These are phyloP conservation scores for Chaetoscypha palmicola DNA, from an alignment of 2,329 filamentous ascomycete genomes.

Conservation along the genomic window DNA sequence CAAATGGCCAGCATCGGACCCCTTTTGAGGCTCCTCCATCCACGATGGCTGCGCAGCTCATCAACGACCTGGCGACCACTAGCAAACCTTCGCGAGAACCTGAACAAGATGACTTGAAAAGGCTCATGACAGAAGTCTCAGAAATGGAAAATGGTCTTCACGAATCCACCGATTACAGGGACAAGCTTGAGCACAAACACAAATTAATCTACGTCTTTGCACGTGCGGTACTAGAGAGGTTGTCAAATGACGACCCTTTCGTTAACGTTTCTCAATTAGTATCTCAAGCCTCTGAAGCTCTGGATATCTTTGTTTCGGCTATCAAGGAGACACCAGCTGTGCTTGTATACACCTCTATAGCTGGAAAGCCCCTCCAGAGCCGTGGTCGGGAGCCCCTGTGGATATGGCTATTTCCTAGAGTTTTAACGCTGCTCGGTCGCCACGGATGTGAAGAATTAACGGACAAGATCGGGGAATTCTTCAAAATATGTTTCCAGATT, in stretches of 20 bases:
- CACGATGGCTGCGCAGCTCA: constrained; percentile 80
- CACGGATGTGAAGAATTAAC: constrained; percentile 41
- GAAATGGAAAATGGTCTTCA: constrained; percentile 53
- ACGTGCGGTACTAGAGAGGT: constrained; percentile 67
- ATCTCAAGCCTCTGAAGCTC: constrained; percentile 60
- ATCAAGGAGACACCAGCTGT: constrained; percentile 68
- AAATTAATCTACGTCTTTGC: constrained; percentile 80
- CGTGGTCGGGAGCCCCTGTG: constrained; percentile 56
- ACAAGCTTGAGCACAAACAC: constrained; percentile 70
- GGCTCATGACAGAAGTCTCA: constrained; percentile 53
- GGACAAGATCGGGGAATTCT: constrained; percentile 46
- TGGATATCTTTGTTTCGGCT: constrained; percentile 69
- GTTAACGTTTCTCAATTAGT: constrained; percentile 45
- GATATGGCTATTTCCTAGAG: constrained; percentile 55
- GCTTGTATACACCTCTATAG: constrained; percentile 42
- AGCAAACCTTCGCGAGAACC: constrained; percentile 54
- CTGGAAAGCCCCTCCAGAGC: constrained; percentile 38
- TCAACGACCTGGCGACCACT: constrained; percentile 67
- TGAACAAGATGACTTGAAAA: constrained; percentile 67
- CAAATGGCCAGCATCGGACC: constrained; percentile 13
- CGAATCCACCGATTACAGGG: constrained; percentile 44
- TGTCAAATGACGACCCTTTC: constrained; percentile 63
- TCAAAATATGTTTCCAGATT: constrained; percentile 42
- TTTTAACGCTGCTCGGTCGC: constrained; percentile 51
- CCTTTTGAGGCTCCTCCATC: constrained; percentile 52